phyloP scores from a whole-genome alignment of 257 asterid species.

The Cynanchum wilfordii region DNA sequence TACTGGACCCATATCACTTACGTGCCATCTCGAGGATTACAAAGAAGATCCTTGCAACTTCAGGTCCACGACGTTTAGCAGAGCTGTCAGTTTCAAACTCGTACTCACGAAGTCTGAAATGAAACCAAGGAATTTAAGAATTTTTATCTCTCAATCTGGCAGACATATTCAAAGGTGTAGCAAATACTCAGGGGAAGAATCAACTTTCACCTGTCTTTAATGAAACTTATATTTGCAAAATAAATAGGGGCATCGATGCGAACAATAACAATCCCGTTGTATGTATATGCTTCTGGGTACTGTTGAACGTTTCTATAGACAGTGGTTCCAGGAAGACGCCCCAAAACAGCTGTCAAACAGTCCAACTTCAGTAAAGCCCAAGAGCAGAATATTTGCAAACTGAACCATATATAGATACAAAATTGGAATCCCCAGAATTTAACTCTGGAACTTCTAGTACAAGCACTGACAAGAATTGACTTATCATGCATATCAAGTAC shows the following conservation, averaged over 20 bases:
- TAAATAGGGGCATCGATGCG: slow-evolving; percentile 94
- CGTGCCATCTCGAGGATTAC: slow-evolving; percentile 98
- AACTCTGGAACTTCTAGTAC: background rate
- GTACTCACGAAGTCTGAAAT: slow-evolving; percentile 80
- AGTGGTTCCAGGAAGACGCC: slow-evolving; percentile 97
- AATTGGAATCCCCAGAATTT: background rate
- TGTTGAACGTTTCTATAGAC: slow-evolving; percentile 83
- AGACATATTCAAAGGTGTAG: background rate
- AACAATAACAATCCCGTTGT: slow-evolving; percentile 92
- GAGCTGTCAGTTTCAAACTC: slow-evolving; percentile 62
- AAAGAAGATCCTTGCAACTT: slow-evolving; percentile 65
- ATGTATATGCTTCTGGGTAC: slow-evolving; percentile 95
- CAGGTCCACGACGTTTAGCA: slow-evolving; percentile 77
- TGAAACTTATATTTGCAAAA: slow-evolving; percentile 91
- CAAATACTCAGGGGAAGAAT: slow-evolving; percentile 9
- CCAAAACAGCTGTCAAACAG: slow-evolving; percentile 73
- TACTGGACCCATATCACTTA: slow-evolving; percentile 37
- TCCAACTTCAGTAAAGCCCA: slow-evolving; percentile 5
- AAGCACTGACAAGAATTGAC: slow-evolving; percentile 5
- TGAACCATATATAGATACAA: background rate
- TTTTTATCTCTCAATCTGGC: background rate
- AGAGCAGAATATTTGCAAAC: background rate
- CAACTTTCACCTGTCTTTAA: slow-evolving; percentile 69
- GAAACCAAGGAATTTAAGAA: slow-evolving; percentile 10
- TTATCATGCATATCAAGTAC: slow-evolving; percentile 2